Conservation (phyloP, 352 stramenopile genomes). For the Pythium folliculosum region DNA sequence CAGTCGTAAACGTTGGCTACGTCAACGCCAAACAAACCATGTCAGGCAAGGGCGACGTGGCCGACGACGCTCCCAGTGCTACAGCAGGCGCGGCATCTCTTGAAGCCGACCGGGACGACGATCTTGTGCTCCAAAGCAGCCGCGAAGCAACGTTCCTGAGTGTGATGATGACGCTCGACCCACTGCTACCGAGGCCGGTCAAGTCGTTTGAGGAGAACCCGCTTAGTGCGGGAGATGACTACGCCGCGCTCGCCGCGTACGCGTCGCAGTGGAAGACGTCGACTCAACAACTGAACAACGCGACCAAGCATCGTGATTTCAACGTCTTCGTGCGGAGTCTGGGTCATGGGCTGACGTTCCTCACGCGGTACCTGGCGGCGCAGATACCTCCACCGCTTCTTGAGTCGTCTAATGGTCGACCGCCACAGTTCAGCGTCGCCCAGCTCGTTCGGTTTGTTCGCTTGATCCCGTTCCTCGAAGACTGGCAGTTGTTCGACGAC, state of each 20-base stretch:
- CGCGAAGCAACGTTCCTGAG: slow-evolving; percentile 81
- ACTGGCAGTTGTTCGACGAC: slow-evolving; percentile 85
- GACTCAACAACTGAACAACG: slow-evolving; percentile 18
- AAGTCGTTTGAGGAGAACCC: slow-evolving; percentile 26
- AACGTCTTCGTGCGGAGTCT: slow-evolving; percentile 81
- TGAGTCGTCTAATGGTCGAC: slow-evolving; percentile 6
- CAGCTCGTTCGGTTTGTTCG: slow-evolving; percentile 87
- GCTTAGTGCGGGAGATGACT: slow-evolving; percentile 24
- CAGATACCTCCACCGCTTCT: slow-evolving; percentile 62
- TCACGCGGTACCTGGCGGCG: slow-evolving; percentile 70
- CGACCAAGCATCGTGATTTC: slow-evolving; percentile 45
- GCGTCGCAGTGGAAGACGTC: slow-evolving; percentile 35
- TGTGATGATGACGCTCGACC: slow-evolving; percentile 88
- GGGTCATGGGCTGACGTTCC: slow-evolving; percentile 60
- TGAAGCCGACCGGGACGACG: slow-evolving; percentile 26
- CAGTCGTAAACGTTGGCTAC: slow-evolving; percentile 87
- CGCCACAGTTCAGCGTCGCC: slow-evolving; percentile 23
- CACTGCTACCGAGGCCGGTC: slow-evolving; percentile 61
- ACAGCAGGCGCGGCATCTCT: slow-evolving; percentile 4
- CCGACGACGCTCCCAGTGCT: slow-evolving; percentile 8
- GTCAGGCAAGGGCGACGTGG: slow-evolving; percentile 5
- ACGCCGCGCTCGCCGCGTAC: slow-evolving; percentile 36
- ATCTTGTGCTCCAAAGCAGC: slow-evolving; percentile 39
- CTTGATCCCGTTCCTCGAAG: slow-evolving; percentile 90
- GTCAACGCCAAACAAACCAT: slow-evolving; percentile 35